Percentiles rank a stretch among this genome's conserved stretches.
These are phyloP conservation scores for Castanea mollissima DNA, from an alignment of 306 rosid genomes.

Conservation along the genomic window DNA sequence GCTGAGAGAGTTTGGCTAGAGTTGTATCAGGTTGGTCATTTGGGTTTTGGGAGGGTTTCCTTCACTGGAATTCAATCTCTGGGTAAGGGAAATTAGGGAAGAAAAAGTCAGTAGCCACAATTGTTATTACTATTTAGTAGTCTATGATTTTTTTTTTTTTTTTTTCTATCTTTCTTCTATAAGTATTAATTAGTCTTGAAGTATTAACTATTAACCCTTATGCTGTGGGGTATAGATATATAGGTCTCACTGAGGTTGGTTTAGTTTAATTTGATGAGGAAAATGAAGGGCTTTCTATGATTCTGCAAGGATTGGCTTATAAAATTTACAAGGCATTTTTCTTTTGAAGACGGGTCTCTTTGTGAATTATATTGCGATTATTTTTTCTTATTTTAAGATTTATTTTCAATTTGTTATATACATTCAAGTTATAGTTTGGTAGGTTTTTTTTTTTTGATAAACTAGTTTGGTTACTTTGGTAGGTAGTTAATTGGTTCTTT, in stretches of 20 bases:
- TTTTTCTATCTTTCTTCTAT: too few relatives aligned
- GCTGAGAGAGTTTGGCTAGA: slow-evolving; percentile 77
- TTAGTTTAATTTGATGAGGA: background rate
- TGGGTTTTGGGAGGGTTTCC: slow-evolving; percentile 86
- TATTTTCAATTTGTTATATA: background rate
- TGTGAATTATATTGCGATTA: background rate
- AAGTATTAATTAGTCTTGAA: too few relatives aligned
- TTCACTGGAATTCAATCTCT: slow-evolving; percentile 34
- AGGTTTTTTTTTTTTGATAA: too few relatives aligned
- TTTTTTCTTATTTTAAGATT: background rate
- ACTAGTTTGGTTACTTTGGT: background rate
- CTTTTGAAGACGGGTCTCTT: background rate
- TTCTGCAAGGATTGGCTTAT: background rate
- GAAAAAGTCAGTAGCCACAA: background rate
- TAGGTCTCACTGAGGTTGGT: background rate
- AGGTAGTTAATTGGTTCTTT: background rate
- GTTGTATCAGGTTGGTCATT: slow-evolving; percentile 67
- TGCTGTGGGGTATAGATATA: background rate
- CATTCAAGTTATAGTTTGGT: background rate
- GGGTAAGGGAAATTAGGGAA: slow-evolving; percentile 31
- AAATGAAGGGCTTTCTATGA: background rate
- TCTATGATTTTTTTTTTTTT: too few relatives aligned
- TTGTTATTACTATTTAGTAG: background rate
- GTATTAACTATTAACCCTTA: background rate
- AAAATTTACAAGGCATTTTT: background rate